These are phyloP conservation scores for Syncephalastrum racemosum DNA, from an alignment of 371 early-diverging fungal genomes.

Conservation along the genomic window DNA sequence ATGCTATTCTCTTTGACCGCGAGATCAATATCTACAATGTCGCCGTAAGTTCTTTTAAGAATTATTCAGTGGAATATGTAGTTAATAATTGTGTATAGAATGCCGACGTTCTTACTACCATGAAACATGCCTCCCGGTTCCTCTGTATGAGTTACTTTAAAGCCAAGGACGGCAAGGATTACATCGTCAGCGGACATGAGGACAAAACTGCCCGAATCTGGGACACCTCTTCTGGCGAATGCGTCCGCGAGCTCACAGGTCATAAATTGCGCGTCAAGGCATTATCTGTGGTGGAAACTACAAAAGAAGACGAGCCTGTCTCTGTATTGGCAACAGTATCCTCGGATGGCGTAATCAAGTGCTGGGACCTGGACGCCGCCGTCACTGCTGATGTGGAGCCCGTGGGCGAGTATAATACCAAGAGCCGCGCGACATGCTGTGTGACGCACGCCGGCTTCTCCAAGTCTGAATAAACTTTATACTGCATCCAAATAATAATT, in stretches of 20 bases:
- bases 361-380: conserved; percentile 63
- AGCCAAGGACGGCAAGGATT: conserved; percentile 48
- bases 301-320: conserved; percentile 23
- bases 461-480: conserved; percentile 5
- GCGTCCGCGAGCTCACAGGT: conserved; percentile 54
- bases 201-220: conserved; percentile 73
- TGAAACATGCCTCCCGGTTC: conserved; percentile 52
- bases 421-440: conserved; percentile 68
- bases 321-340: conserved; percentile 62
- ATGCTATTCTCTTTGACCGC: conserved; percentile 75
- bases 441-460: conserved; percentile 38
- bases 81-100: conserved; percentile 32
- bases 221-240: conserved; percentile 53
- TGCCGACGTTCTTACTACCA: conserved; percentile 47
- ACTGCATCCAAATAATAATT: no score
- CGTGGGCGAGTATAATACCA: conserved; percentile 64
- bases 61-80: not conserved
- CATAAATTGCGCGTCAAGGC: conserved; percentile 60
- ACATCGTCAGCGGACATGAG: conserved; percentile 69
- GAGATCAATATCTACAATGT: conserved; percentile 71
- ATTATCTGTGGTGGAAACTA: conserved; percentile 37
- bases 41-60: conserved; percentile 43
- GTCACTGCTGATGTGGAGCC: conserved; percentile 23
- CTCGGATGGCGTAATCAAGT: conserved; percentile 72
- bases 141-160: conserved; percentile 51